Conservation (phyloP, 2,329 filamentous ascomycete genomes). For the Aspergillus nomiae region DNA sequence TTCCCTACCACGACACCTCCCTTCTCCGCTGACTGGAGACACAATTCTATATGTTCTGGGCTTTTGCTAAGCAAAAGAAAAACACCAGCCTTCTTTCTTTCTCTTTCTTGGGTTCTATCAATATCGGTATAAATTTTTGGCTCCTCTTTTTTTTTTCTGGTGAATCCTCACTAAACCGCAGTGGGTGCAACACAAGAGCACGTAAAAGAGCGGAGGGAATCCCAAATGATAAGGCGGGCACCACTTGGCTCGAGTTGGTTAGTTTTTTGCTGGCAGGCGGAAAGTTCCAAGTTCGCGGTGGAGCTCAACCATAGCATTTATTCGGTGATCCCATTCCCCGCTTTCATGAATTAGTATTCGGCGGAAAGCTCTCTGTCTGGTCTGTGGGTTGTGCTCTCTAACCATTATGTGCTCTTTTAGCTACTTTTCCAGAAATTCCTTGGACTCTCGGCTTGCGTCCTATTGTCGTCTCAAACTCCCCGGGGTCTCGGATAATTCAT, state of each 20-base stretch:
- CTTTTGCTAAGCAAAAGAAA: neutral
- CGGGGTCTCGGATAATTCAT: neutral
- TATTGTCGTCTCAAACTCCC: neutral
- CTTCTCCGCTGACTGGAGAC: neutral
- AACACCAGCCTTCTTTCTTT: neutral
- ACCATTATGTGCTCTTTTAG: neutral
- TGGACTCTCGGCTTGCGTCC: constrained; percentile 1
- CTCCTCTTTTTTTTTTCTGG: no score
- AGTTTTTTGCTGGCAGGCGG: neutral
- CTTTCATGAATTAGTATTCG: constrained; percentile 1
- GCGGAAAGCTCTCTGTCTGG: constrained; percentile 1
- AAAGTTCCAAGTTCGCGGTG: neutral
- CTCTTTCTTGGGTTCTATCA: no score
- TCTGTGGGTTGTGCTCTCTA: neutral
- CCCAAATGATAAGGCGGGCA: neutral
- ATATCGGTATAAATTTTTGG: no score
- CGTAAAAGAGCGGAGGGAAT: neutral
- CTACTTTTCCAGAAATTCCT: constrained; percentile 6
- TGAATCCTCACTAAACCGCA: no score
- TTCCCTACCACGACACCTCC: neutral
- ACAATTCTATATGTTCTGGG: neutral
- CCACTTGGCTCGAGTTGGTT: neutral
- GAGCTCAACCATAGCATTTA: neutral
- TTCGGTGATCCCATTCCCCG: constrained; percentile 3
- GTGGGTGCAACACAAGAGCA: neutral